Base-by-base conservation (phyloP, 208 protist genomes). In the Tritrichomonas musculus region DNA sequence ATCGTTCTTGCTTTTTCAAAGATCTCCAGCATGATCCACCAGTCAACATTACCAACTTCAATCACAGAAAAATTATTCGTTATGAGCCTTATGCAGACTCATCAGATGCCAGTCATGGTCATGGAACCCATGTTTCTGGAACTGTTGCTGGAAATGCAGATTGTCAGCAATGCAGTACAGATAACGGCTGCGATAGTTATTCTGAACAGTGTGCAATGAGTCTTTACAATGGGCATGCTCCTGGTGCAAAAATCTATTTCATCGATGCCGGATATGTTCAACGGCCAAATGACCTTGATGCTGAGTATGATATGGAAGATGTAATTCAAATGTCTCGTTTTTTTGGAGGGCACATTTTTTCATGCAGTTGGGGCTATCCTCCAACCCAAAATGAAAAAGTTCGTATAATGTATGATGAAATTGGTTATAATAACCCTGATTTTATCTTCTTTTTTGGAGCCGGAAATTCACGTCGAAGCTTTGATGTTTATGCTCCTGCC, bases 71-170 rank as follows among this genome's bases (percentile, higher is more conserved):
- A 66, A 50, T 94, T 25, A 44, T 93, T 4, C 8, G 77, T 33
- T 82, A 82, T 39, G 44, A 93, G 53, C 20, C n/a, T 27, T 92
- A 1, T 4, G 53, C 1, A 47, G 93, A 94, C 39, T 20, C 20
- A 55, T 33, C 13, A 39, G 93, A 94, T 84, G 20, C 1, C 4
- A 0, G 0, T 17, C 1, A 77, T 30, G 93, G 93, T 20, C 93
- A 94, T 33, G 93, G 93, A 65, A 94, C 93, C 3, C 93, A 94
- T 60, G 77, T 93, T 20, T 27, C 39, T 75, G 93, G 93, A 33
- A 94, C 22, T 41, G 8, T 30, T n/a, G 84, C 53, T 1, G 93
- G 93, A 2, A 57, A 80, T 33, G 41, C 77, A n/a, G 20, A 20
- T 11, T 25, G 17, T n/a, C n/a, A 36, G 33, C 33, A 44, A 11